A percentile compares a stretch with the other conserved stretches of the same genome.
These are phyloP conservation scores for Quercus engelmannii DNA, from an alignment of 306 rosid species.

Conservation along the genomic window DNA sequence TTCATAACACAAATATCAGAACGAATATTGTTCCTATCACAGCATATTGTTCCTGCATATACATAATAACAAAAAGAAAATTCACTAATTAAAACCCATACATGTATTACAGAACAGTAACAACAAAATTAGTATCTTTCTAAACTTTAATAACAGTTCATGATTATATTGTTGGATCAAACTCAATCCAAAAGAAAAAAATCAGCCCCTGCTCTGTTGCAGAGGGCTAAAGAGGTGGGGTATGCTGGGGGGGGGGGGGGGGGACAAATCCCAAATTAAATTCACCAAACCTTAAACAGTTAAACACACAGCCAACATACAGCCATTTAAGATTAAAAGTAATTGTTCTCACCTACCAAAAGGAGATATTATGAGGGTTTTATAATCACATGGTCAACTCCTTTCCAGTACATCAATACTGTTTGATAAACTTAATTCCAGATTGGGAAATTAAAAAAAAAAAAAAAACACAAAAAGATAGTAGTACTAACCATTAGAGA, in stretches of 20 bases:
- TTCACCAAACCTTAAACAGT: neutral
- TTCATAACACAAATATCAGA: too few species aligned
- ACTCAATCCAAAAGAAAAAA: too few species aligned
- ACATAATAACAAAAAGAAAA: too few species aligned
- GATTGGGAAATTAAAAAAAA: neutral
- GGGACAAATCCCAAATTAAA: neutral
- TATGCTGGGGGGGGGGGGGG: neutral
- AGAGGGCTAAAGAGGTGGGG: neutral
- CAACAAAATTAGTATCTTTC: too few species aligned
- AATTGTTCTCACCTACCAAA: neutral
- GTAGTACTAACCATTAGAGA: slow-evolving; percentile 47
- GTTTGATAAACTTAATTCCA: neutral
- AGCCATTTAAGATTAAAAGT: neutral
- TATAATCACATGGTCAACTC: neutral
- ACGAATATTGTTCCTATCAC: too few species aligned
- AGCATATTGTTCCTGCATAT: too few species aligned
- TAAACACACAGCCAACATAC: neutral
- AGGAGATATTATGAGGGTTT: neutral
- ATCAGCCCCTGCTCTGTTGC: neutral
- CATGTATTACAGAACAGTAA: too few species aligned
- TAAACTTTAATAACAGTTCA: too few species aligned
- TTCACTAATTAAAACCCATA: too few species aligned
- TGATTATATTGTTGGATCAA: too few species aligned
- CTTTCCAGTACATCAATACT: neutral
- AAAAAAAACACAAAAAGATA: neutral